phyloP scores from a whole-genome alignment of 2,329 filamentous ascomycete genomes.

The Coniella vitis region DNA sequence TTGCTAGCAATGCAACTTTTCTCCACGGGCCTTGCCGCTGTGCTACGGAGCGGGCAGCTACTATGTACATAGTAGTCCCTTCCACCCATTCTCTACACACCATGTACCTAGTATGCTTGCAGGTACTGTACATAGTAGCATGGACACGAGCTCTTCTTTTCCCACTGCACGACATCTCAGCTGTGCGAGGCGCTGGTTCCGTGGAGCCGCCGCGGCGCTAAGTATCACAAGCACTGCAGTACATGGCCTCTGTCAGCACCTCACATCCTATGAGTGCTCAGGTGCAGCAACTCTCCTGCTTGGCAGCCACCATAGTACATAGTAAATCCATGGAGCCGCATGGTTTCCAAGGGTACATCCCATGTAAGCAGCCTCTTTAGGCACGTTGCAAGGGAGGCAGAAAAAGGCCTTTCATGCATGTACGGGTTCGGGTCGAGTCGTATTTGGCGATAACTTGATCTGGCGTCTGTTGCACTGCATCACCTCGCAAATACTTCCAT shows the following conservation, averaged over 20 bases:
- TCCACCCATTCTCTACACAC: too few species aligned
- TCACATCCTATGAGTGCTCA: neutral
- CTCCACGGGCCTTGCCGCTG: too few species aligned
- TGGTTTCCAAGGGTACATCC: neutral
- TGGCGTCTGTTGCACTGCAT: too few species aligned
- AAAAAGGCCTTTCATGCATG: neutral
- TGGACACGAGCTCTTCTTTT: neutral
- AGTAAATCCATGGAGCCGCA: neutral
- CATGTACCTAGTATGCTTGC: too few species aligned
- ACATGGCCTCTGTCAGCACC: slow-evolving; percentile 1
- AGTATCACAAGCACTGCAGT: neutral
- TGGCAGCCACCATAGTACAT: neutral
- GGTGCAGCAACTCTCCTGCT: too few species aligned
- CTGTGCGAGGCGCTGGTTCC: slow-evolving; percentile 4
- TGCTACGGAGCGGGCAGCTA: too few species aligned
- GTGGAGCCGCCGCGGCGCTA: slow-evolving; percentile 9
- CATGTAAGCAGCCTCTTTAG: neutral
- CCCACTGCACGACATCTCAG: neutral
- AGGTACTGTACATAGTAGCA: too few species aligned
- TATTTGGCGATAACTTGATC: too few species aligned
- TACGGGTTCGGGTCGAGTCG: too few species aligned
- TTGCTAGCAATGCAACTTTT: too few species aligned
- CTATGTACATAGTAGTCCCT: too few species aligned
- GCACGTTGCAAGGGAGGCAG: slow-evolving; percentile 7
- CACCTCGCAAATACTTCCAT: too few species aligned